Conservation (phyloP, 352 stramenopile genomes). For the Phytophthora sansomeana region DNA sequence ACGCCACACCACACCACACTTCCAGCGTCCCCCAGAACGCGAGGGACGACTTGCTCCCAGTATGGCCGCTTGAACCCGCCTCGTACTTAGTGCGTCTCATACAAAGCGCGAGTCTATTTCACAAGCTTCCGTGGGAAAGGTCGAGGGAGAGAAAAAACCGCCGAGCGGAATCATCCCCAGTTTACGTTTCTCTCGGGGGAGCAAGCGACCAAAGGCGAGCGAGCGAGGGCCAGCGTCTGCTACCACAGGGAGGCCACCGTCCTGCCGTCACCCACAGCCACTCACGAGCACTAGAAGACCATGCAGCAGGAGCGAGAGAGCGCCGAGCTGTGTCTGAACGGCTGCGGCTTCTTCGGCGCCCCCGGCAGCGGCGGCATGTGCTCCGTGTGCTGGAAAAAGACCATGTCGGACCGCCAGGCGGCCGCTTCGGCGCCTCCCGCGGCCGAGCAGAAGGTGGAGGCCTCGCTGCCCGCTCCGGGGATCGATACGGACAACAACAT, state of each 20-base stretch:
- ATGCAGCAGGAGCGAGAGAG: constrained; percentile 89
- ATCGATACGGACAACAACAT: constrained; percentile 26
- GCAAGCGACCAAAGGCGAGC: neutral
- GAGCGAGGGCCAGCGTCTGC: neutral
- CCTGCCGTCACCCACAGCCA: neutral
- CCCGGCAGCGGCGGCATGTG: constrained; percentile 80
- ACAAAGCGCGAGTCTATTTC: neutral
- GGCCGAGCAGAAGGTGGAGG: constrained; percentile 30
- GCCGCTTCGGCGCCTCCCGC: constrained; percentile 14
- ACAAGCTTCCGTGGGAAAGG: neutral
- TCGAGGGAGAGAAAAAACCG: neutral
- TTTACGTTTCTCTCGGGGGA: constrained; percentile 1
- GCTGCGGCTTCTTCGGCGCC: constrained; percentile 83
- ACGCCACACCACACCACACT: constrained; percentile 2
- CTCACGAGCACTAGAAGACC: constrained; percentile 3
- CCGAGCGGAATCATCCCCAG: neutral
- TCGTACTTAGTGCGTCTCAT: neutral
- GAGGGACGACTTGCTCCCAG: neutral
- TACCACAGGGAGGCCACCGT: neutral
- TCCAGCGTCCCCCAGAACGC: neutral
- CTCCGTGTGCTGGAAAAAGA: constrained; percentile 89
- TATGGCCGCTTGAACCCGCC: neutral
- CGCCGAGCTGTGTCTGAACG: constrained; percentile 74
- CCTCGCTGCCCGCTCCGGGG: neutral
- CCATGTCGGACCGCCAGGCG: constrained; percentile 77